Percentiles rank a stretch among this genome's conserved stretches.
Conservation (phyloP, 1,284 basidiomycete species). For the Melampsora americana region DNA sequence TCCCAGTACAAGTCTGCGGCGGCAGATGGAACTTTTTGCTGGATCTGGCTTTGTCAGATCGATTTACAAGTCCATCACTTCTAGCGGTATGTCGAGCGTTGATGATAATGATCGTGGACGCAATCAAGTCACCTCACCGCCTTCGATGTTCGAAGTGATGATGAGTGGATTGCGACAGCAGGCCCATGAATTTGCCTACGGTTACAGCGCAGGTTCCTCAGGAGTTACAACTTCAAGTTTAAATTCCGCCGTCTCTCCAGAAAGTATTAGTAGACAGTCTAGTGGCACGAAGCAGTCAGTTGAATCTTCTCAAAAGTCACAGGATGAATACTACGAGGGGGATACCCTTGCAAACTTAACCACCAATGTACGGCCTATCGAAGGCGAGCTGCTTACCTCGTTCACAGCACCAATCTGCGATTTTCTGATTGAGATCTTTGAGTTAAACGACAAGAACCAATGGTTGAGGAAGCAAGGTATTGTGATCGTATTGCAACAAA, state of each 20-base stretch:
- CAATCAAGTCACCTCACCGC: constrained; percentile 69
- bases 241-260: constrained; percentile 10
- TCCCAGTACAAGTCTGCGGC: constrained; percentile 21
- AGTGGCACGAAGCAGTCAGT: neutral
- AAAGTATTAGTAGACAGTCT: neutral
- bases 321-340: constrained; percentile 7
- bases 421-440: constrained; percentile 83
- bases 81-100: constrained; percentile 59
- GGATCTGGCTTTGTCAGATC: constrained; percentile 71
- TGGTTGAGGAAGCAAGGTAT: constrained; percentile 96
- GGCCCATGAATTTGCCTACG: constrained; percentile 76
- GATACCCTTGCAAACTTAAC: constrained; percentile 1
- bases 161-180: constrained; percentile 80
- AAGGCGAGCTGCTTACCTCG: constrained; percentile 48
- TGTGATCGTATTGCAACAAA: constrained; percentile 90
- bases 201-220: constrained; percentile 66
- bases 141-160: constrained; percentile 90
- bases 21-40: constrained; percentile 57
- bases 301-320: neutral
- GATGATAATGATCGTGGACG: constrained; percentile 69
- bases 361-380: constrained; percentile 14
- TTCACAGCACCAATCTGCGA: constrained; percentile 94
- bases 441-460: constrained; percentile 88
- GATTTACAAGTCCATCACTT: constrained; percentile 80
- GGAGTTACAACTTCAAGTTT: constrained; percentile 57